Percentiles rank a stretch among this genome's conserved stretches.
Conservation (phyloP, 306 rosid species). For the Betula pendula region DNA sequence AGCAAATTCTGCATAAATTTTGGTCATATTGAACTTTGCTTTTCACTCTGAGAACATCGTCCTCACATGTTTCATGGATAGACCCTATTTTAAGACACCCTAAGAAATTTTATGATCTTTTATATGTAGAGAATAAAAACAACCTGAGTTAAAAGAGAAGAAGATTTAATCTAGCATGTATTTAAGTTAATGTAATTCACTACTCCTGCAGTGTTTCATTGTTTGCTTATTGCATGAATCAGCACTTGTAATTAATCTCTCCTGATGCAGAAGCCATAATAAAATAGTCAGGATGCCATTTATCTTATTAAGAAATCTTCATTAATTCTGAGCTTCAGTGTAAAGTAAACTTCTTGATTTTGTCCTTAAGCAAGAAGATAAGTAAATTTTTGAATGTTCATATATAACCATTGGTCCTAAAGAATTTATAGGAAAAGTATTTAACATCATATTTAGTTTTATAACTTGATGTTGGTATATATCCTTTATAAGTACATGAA, state of each 20-base stretch:
- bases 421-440: neutral
- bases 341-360: too few species aligned
- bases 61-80: neutral
- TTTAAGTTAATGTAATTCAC: neutral
- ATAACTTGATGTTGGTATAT: too few species aligned
- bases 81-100: neutral
- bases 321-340: too few species aligned
- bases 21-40: neutral
- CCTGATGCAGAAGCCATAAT: neutral
- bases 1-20: neutral
- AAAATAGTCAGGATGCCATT: neutral
- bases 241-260: neutral
- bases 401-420: neutral
- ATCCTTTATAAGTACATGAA: neutral
- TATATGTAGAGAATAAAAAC: neutral
- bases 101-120: neutral
- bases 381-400: neutral
- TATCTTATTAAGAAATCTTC: neutral
- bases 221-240: neutral
- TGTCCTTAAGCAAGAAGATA: neutral
- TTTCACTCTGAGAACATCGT: neutral
- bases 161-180: neutral
- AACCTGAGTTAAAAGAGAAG: neutral
- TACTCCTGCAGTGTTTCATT: neutral
- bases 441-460: neutral